phyloP scores from a whole-genome alignment of 78 protist species.

The Dictyostelium intermedium region DNA sequence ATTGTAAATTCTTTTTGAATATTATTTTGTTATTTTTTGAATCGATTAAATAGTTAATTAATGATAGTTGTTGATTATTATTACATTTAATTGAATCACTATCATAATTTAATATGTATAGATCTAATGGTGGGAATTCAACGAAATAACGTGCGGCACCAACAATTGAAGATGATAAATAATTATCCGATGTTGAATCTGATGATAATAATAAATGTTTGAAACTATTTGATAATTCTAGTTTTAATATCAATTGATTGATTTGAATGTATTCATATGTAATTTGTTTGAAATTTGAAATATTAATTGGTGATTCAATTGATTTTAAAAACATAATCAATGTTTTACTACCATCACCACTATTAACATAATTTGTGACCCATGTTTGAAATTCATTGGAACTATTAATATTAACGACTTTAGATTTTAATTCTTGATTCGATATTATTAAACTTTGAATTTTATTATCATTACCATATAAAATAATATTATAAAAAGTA shows the following conservation, averaged over 20 bases:
- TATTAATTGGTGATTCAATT: neutral
- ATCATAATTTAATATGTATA: neutral
- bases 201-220: neutral
- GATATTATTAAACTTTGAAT: neutral
- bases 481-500: neutral
- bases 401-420: too few species aligned
- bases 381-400: neutral
- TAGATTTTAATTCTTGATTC: neutral
- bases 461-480: neutral
- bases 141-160: neutral
- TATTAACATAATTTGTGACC: neutral
- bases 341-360: neutral
- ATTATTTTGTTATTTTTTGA: too few species aligned
- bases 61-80: too few species aligned
- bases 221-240: neutral
- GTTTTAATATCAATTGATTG: conserved; percentile 20
- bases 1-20: neutral
- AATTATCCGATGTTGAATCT: neutral
- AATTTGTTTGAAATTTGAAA: neutral
- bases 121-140: neutral
- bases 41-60: neutral
- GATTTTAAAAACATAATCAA: neutral
- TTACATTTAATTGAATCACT: neutral
- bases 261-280: conserved; percentile 21
- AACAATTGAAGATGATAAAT: neutral